Evolutionary conservation across 1,284 basidiomycete genomes (phyloP), one percentile per base, ranked within the genome.

Genomic region (Moesziomyces aphidis): DNA sequence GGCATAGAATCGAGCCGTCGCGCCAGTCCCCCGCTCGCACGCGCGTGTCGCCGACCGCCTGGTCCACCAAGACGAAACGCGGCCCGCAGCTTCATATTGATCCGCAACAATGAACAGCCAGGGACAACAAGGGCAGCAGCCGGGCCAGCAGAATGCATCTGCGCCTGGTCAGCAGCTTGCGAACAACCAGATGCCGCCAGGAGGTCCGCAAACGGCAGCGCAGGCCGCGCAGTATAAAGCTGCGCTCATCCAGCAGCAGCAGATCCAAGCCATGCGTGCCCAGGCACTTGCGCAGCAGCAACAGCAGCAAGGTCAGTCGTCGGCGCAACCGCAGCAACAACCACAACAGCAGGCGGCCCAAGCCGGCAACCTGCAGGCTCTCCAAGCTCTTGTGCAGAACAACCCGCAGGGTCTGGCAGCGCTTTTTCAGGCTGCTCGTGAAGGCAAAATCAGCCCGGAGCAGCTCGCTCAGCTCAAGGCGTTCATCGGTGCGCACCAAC

Each of bases 391-490:
- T 39, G 69, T 80, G 13, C 73, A 78, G 46, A 80, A 78, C 68
- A 81, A 76, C 26, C 80, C 78, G 31, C 76, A 79, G 49, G 70
- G 76, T 11, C 58, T 80, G 36, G 59, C 70, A 34, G 78, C 78
- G 9, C 56, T 78, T 47, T 74, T 79, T 9, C 75, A 80, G 22
- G 78, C 76, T 9, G 78, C 80, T 13, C 71, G 74, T 21, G 78
- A 81, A 53, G 77, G 80, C 4, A 77, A 77, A 24, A 65, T 80
- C 26, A 78, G 74, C 53, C 70, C 66, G 5, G 76, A 80, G 43
- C 80, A 81, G 61, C 56, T 80, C 34, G 73, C 69, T 11, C 73
- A 72, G 54, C 51, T 81, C 39, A 74, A 76, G 39, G 69, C 69
- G 5, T 73, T 80, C 17, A 60, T 80, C 17, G 69, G 68, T 13